Percentiles rank a stretch among this genome's conserved stretches.
phyloP scores from a whole-genome alignment of 495 filamentous ascomycete species.

The Xylaria cubensis region DNA sequence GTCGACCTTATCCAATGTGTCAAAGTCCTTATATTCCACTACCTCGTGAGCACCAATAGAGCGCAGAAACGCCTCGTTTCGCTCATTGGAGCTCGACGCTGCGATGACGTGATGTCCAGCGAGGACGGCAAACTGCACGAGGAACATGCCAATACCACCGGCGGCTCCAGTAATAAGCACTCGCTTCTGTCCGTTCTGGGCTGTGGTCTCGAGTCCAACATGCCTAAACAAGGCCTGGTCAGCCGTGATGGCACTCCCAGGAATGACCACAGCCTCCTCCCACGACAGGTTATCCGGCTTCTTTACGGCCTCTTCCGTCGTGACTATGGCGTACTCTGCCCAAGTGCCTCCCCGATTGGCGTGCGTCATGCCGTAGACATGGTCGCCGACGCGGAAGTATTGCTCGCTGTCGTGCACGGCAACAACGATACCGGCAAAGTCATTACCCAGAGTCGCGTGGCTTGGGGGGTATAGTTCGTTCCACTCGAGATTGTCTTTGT shows the following conservation, averaged over 20 bases:
- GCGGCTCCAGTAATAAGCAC: neutral
- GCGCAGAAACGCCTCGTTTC: neutral
- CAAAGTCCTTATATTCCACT: neutral
- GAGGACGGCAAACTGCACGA: neutral
- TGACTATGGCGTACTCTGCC: constrained; percentile 9
- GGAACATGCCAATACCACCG: neutral
- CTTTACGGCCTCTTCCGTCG: neutral
- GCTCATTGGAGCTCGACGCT: neutral
- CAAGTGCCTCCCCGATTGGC: neutral
- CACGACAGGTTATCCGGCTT: neutral
- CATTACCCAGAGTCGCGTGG: neutral
- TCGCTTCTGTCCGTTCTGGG: neutral
- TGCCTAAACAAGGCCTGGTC: constrained; percentile 5
- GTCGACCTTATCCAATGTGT: neutral
- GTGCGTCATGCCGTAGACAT: neutral
- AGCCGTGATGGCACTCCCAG: neutral
- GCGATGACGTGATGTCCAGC: neutral
- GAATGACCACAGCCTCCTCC: neutral
- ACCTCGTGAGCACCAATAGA: neutral
- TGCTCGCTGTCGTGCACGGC: neutral
- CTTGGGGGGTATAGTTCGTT: neutral
- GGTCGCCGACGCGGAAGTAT: constrained; percentile 1
- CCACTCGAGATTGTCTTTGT: constrained; percentile 4
- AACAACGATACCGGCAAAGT: neutral
- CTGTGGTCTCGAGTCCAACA: neutral